These are phyloP conservation scores for Rhodocollybia butyracea DNA, from an alignment of 768 basidiomycete species.

Conservation along the genomic window DNA sequence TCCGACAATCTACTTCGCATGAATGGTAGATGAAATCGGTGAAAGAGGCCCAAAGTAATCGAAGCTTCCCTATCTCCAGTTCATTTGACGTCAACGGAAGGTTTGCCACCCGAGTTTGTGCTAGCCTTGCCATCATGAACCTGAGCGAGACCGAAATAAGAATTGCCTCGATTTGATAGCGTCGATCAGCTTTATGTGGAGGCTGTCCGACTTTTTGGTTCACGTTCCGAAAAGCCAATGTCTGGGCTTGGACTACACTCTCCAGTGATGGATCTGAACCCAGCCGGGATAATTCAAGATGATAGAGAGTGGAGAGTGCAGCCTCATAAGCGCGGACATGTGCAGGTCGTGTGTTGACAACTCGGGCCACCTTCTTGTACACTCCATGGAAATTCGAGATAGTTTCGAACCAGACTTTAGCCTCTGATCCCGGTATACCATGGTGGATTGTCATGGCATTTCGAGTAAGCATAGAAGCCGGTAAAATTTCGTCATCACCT, in stretches of 20 bases:
- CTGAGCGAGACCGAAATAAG: constrained; percentile 53
- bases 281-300: neutral
- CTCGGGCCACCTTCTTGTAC: constrained; percentile 1
- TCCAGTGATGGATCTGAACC: constrained; percentile 2
- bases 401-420: neutral
- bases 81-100: constrained; percentile 17
- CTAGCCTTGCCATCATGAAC: constrained; percentile 45
- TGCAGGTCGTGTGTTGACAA: neutral
- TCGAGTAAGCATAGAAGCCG: neutral
- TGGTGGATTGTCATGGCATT: constrained; percentile 2
- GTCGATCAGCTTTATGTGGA: constrained; percentile 54
- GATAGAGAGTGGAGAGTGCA: constrained; percentile 6
- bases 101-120: constrained; percentile 35
- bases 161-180: constrained; percentile 60
- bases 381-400: neutral
- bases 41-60: constrained; percentile 46
- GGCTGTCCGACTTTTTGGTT: constrained; percentile 52
- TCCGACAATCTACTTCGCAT: constrained; percentile 43
- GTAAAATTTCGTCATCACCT: neutral
- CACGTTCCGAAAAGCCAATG: constrained; percentile 32
- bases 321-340: constrained; percentile 8
- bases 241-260: neutral
- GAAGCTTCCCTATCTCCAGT: constrained; percentile 21
- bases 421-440: neutral
- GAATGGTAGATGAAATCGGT: constrained; percentile 41